Evolutionary conservation across 345 rosid genomes (phyloP), one percentile per base, ranked within the genome.

Genomic region (Isatis tinctoria): DNA sequence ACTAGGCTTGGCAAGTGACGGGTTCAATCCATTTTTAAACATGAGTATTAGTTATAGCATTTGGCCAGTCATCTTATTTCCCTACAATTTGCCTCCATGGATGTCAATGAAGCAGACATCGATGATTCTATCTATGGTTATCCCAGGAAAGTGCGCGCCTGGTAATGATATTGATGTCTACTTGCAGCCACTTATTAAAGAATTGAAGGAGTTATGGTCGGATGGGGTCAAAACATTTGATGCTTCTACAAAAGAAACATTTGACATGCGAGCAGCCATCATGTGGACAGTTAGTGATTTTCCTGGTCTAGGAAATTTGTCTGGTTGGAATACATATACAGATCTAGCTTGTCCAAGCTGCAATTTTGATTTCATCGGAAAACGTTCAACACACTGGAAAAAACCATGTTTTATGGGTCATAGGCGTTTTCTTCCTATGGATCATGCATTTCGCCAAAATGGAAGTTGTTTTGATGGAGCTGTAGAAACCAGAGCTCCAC

Each of bases 161-260:
- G 52, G 37, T 6, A 62, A 62, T 62, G 68, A 63, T 28, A 63
- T 63, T 10, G 68, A 63, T 17, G 43, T 14, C 27, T 59, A 32
- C 43, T 18, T 59, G 27, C 43, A 59, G 44, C 63, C 60, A 13
- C 37, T 54, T 28, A 13, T 54, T 20, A 54, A 54, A 28, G 36
- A 54, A 4, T 7, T 54, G 36, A 54, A 27, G 20, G 60, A 54
- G 10, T 28, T 54, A 54, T 13, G 60, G 18, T 13, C 2, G 27
- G 18, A 43, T 43, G 48, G 18, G 48, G 14, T 43, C 6, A 8
- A 43, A n/a, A 43, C 48, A 0, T 5, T 43, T 14, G 47, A 43
- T 43, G 6, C 60, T 54, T 54, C 36, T 0, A 54, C 60, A 54
- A 54, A 27, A n/a, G 10, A 54, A 54, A 54, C 60, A 13, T 59